Base-by-base conservation (phyloP, 1,139 yeast species). In the Taphrina communis region DNA sequence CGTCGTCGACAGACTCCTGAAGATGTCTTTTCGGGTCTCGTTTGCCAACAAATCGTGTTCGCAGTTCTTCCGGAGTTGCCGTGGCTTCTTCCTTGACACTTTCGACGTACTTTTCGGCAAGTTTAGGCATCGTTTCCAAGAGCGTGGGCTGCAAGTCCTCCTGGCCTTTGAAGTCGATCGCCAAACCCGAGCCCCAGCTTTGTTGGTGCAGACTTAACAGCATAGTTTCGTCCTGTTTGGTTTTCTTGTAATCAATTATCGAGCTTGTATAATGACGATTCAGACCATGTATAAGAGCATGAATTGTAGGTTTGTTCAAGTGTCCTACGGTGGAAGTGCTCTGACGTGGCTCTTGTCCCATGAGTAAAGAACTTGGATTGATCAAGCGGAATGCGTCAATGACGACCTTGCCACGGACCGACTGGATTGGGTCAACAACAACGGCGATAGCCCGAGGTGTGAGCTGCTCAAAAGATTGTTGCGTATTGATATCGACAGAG, bases 1-100 rank as follows among this genome's bases (percentile, higher is more conserved):
- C 83, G 72, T 83, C 82, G 73, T 90, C 96, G 14, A 97, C 96
- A 1, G 96, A 89, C 73, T 91, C 97, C 63, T 89, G 85, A 76
- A 95, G 83, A 81, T 95, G 99, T 81, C 94, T 94, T 86, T 95
- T 95, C 63, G 99, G 99, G 79, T 95, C 99, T 79, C 94, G 97
- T 78, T 92, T 93, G 74, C 99, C 99, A 42, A 95, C 98, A 76
- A 93, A 95, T 77, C 99, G 86, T 9, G 97, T 94, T 79, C 91
- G 91, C 75, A 93, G 85, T 78, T 90, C 96, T 55, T 91, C 97
- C 75, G 90, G 96, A 69, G 87, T 82, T 74, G 94, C 82, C 74
- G 91, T 97, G 77, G 89, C 88, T 78, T 95, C 99, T 79, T 95
- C 99, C 75, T 88, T 89, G 63, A 95, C 95, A 77, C 98, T 85